These are phyloP conservation scores for Piromyces finnis DNA, from an alignment of 192 early-diverging fungal species.

Conservation along the genomic window DNA sequence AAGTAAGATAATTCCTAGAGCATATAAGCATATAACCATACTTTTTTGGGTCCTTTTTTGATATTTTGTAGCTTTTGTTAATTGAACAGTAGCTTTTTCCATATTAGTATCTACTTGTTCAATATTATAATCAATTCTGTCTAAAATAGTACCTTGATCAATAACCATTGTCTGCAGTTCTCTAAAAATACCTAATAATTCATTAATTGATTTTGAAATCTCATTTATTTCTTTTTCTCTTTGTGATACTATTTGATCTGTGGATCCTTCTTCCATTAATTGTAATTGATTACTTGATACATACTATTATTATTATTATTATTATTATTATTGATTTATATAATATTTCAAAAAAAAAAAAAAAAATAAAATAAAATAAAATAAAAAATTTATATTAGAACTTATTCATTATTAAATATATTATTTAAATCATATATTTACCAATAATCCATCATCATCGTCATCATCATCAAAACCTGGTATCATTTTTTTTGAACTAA, in stretches of 20 bases:
- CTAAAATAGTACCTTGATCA: constrained; percentile 90
- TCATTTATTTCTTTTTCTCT: constrained; percentile 84
- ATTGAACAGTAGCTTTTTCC: constrained; percentile 39
- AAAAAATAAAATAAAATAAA: constrained; percentile 2
- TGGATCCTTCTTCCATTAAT: constrained; percentile 58
- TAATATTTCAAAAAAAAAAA: neutral
- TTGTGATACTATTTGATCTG: constrained; percentile 60
- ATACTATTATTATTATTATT: neutral
- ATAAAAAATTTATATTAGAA: constrained; percentile 4
- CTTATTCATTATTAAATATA: too few species aligned
- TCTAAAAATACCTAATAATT: constrained; percentile 77
- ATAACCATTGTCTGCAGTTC: constrained; percentile 92
- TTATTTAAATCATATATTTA: too few species aligned
- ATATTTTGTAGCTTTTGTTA: neutral
- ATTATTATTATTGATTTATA: neutral
- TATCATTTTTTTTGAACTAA: constrained; percentile 3
- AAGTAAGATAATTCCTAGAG: neutral
- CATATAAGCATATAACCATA: neutral
- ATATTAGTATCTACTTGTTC: constrained; percentile 64
- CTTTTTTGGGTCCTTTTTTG: neutral
- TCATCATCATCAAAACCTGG: neutral
- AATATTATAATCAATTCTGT: constrained; percentile 94
- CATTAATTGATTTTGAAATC: constrained; percentile 78
- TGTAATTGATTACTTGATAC: constrained; percentile 62
- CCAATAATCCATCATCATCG: neutral